Conservation (phyloP, 2,329 filamentous ascomycete genomes). For the Lomentospora prolificans region DNA sequence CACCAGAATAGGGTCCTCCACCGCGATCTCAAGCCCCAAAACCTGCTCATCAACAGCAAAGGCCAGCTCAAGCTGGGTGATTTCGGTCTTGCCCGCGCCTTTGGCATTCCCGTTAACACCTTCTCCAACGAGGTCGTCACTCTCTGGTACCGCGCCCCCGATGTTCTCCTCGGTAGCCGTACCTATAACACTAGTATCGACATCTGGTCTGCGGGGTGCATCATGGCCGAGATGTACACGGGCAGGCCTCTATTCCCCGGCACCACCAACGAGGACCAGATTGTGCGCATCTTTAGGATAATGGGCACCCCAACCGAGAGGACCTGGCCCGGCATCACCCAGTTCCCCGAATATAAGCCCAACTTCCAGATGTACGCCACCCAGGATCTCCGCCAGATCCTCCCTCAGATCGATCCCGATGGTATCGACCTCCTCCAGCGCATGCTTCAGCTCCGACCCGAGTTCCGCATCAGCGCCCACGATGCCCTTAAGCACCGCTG, state of each 20-base stretch:
- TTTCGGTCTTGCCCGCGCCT: conserved; percentile 87
- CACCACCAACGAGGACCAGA: conserved; percentile 96
- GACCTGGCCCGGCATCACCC: conserved; percentile 88
- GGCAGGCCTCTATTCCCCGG: conserved; percentile 91
- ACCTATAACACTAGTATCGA: conserved; percentile 99
- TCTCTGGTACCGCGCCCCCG: conserved; percentile 93
- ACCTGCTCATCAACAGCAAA: conserved; percentile 87
- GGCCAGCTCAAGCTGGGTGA: conserved; percentile 87
- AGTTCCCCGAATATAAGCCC: conserved; percentile 95
- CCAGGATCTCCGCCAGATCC: conserved; percentile 75
- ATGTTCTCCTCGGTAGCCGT: conserved; percentile 84
- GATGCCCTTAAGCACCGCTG: conserved; percentile 85
- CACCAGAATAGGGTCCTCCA: conserved; percentile 95
- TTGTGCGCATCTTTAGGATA: conserved; percentile 92
- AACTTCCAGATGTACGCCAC: conserved; percentile 93
- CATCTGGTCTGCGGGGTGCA: conserved; percentile 97
- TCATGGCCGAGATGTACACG: conserved; percentile 99
- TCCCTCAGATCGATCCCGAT: conserved; percentile 80
- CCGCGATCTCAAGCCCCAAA: conserved; percentile 92
- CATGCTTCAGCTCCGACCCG: conserved; percentile 88
- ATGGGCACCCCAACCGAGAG: conserved; percentile 97
- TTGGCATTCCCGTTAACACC: conserved; percentile 95
- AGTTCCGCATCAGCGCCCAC: conserved; percentile 79
- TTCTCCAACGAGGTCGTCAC: conserved; percentile 98
- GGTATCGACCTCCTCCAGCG: conserved; percentile 80